Percentiles rank a stretch among this genome's conserved stretches.
These are phyloP conservation scores for Crithidia expoeki DNA, from an alignment of 208 protist genomes.

Conservation along the genomic window DNA sequence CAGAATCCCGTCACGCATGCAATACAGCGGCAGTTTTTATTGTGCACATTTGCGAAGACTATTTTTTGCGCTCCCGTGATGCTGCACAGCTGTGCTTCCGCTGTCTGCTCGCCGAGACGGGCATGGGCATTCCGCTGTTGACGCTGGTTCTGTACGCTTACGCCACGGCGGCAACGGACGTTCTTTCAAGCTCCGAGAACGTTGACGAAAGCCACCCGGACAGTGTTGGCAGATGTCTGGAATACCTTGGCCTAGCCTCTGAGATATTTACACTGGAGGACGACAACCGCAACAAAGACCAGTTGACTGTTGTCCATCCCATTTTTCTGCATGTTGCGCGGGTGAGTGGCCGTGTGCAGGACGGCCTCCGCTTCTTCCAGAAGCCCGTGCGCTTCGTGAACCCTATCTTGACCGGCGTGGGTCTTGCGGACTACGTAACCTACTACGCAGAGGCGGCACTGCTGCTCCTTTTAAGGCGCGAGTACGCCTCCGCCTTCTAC, in stretches of 20 bases:
- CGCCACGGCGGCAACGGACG: slow-evolving; percentile 23
- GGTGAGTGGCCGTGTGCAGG: slow-evolving; percentile 20
- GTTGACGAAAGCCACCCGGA: neutral
- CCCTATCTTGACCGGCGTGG: slow-evolving; percentile 41
- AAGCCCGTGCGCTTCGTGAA: slow-evolving; percentile 41
- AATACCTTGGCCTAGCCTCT: slow-evolving; percentile 13
- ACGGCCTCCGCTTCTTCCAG: slow-evolving; percentile 46
- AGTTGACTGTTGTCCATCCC: slow-evolving; percentile 33
- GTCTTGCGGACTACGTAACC: slow-evolving; percentile 41
- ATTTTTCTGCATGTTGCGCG: slow-evolving; percentile 34
- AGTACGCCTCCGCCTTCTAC: slow-evolving; percentile 47
- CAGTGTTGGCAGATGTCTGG: slow-evolving; percentile 9
- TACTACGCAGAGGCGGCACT: slow-evolving; percentile 59
- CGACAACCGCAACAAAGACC: neutral
- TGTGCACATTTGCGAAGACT: slow-evolving; percentile 18
- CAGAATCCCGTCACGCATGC: neutral
- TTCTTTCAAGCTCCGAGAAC: neutral
- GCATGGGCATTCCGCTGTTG: slow-evolving; percentile 41
- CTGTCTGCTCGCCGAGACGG: slow-evolving; percentile 22
- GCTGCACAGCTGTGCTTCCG: slow-evolving; percentile 8
- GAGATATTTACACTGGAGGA: neutral
- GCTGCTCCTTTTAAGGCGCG: slow-evolving; percentile 32
- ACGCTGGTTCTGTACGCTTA: slow-evolving; percentile 57
- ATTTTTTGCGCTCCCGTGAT: slow-evolving; percentile 16
- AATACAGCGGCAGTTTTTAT: slow-evolving; percentile 4